Evolutionary conservation across 805 yeast genomes (phyloP).

Genomic region (Cyberlindnera amylophila): DNA sequence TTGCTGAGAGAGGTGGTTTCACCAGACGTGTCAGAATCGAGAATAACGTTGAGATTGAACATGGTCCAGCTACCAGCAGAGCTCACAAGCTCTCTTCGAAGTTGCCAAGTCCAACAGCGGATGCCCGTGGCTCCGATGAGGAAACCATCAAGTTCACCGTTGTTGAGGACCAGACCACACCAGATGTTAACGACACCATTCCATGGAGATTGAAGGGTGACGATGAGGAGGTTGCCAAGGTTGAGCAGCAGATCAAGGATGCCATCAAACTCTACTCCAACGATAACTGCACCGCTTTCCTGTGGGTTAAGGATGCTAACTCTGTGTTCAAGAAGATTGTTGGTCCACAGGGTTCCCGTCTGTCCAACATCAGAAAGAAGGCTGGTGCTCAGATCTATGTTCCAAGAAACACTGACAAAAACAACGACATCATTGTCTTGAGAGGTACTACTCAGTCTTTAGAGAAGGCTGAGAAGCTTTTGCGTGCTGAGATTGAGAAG

Average conservation of each 20-base stretch:
- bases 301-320: constrained; percentile 49
- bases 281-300: constrained; percentile 53
- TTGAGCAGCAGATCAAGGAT: constrained; percentile 45
- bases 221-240: constrained; percentile 46
- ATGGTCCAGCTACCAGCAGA: constrained; percentile 46
- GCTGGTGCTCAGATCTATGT: constrained; percentile 57
- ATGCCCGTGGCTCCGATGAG: constrained; percentile 39
- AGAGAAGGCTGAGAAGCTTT: constrained; percentile 41
- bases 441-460: constrained; percentile 59
- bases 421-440: constrained; percentile 51
- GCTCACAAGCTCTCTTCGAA: constrained; percentile 48
- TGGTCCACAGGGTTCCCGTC: constrained; percentile 72
- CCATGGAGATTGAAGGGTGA: constrained; percentile 69
- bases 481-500: constrained; percentile 25
- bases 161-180: constrained; percentile 30
- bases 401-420: constrained; percentile 54
- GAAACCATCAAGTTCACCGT: constrained; percentile 43
- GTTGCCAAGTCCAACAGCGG: constrained; percentile 45
- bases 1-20: constrained; percentile 65
- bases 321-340: constrained; percentile 56
- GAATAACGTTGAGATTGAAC: constrained; percentile 53
- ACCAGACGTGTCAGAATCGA: constrained; percentile 51
- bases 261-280: constrained; percentile 44
- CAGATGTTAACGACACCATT: constrained; percentile 34
- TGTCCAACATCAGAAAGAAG: constrained; percentile 56